Conservation (phyloP, 2,329 filamentous ascomycete genomes). For the Talaromyces verruculosus region DNA sequence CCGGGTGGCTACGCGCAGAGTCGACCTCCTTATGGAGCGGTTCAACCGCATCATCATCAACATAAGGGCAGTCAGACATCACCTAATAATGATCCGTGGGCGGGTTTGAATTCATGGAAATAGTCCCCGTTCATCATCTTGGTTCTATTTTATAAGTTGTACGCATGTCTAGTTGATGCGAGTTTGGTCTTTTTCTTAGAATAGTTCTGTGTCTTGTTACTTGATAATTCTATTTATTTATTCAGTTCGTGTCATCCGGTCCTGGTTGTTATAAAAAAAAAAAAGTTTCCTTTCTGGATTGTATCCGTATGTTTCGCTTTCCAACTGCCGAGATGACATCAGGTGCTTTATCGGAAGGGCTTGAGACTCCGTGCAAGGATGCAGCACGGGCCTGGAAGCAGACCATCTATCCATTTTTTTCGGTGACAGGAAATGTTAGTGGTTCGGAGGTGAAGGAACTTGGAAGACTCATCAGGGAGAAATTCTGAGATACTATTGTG, state of each 20-base stretch:
- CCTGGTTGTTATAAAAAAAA: background rate
- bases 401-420: too few relatives aligned
- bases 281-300: background rate
- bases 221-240: background rate
- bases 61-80: slow-evolving; percentile 28
- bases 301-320: background rate
- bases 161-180: background rate
- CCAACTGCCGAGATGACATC: background rate
- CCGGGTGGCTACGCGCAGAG: slow-evolving; percentile 58
- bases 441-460: too few relatives aligned
- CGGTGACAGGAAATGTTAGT: too few relatives aligned
- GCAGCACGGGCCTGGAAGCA: too few relatives aligned
- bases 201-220: background rate
- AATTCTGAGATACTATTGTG: too few relatives aligned
- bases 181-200: background rate
- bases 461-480: too few relatives aligned
- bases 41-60: slow-evolving; percentile 39
- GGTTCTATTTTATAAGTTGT: background rate
- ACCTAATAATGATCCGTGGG: slow-evolving; percentile 62
- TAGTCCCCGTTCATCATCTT: slow-evolving; percentile 32
- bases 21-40: slow-evolving; percentile 40
- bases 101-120: slow-evolving; percentile 69
- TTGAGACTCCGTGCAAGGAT: too few relatives aligned
- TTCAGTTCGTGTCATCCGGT: background rate
- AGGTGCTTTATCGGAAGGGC: too few relatives aligned